These are phyloP conservation scores for Lathyrus tuberosus DNA, from an alignment of 306 rosid genomes.

Conservation along the genomic window DNA sequence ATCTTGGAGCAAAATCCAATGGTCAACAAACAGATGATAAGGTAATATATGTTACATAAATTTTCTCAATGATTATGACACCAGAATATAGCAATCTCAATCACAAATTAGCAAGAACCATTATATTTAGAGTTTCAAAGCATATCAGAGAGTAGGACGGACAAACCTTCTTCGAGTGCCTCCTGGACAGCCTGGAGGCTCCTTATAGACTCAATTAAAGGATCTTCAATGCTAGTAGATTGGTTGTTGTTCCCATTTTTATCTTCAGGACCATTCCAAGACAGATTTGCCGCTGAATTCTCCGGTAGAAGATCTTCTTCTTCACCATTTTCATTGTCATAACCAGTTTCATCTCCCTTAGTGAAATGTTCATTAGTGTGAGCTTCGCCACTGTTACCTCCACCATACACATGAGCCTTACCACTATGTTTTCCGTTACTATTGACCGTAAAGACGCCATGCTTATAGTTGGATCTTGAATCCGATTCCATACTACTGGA, in stretches of 20 bases:
- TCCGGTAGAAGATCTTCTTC: conserved; percentile 58
- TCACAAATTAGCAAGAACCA: conserved; percentile 22
- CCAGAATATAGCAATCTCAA: conserved; percentile 25
- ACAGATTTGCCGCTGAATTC: conserved; percentile 49
- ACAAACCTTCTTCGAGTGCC: conserved; percentile 83
- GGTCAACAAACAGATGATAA: conserved; percentile 11
- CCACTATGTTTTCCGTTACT: conserved; percentile 68
- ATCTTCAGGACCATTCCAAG: conserved; percentile 59
- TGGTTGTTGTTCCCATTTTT: conserved; percentile 55
- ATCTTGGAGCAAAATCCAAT: conserved; percentile 27
- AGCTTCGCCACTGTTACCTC: conserved; percentile 64
- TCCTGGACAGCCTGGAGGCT: conserved; percentile 76
- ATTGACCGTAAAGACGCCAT: conserved; percentile 45
- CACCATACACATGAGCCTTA: conserved; percentile 50
- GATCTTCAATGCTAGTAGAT: conserved; percentile 58
- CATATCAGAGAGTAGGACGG: conserved; percentile 10
- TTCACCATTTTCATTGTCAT: conserved; percentile 57
- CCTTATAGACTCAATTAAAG: conserved; percentile 62
- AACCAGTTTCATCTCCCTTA: conserved; percentile 61
- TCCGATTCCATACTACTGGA: conserved; percentile 88
- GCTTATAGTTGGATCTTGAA: conserved; percentile 77
- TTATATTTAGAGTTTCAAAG: conserved; percentile 31
- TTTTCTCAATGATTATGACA: conserved; percentile 30
- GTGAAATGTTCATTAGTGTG: conserved; percentile 58
- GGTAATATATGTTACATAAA: neutral